Percentiles rank a stretch among this genome's conserved stretches.
Evolutionary conservation across 2,329 filamentous ascomycete genomes (phyloP).

Genomic region (Clarireedia hainanense): DNA sequence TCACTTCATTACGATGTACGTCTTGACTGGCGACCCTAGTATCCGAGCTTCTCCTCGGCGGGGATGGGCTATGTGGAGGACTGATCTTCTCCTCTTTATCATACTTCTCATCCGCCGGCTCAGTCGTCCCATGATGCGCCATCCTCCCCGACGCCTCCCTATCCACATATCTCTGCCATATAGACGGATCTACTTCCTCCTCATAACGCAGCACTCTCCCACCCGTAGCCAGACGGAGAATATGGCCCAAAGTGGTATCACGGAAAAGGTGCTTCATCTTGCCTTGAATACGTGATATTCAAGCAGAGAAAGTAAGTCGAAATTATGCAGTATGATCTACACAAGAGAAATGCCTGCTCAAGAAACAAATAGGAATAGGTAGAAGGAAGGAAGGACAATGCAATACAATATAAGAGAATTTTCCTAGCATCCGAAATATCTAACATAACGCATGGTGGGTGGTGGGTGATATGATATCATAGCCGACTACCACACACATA

Average conservation of each 20-base stretch:
- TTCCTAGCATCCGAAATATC: no score
- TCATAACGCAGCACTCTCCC: neutral
- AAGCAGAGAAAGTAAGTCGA: neutral
- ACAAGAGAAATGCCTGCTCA: neutral
- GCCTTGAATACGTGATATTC: neutral
- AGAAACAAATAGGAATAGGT: no score
- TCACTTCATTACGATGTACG: neutral
- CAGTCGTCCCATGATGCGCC: neutral
- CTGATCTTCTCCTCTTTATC: neutral
- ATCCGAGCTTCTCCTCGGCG: neutral
- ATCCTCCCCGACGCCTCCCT: neutral
- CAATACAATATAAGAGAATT: no score
- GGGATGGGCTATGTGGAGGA: neutral
- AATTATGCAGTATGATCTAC: neutral
- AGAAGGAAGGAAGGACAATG: no score
- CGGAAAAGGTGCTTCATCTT: constrained; percentile 3
- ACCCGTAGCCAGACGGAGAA: neutral
- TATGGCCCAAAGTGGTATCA: neutral
- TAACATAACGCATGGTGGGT: no score
- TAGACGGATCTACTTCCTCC: neutral
- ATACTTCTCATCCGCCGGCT: neutral
- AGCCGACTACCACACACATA: no score
- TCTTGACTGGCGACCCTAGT: neutral
- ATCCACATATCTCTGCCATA: neutral
- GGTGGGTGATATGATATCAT: no score